These are phyloP conservation scores for Sporothrix dimorphospora DNA, from an alignment of 2,329 filamentous ascomycete species.

Conservation along the genomic window DNA sequence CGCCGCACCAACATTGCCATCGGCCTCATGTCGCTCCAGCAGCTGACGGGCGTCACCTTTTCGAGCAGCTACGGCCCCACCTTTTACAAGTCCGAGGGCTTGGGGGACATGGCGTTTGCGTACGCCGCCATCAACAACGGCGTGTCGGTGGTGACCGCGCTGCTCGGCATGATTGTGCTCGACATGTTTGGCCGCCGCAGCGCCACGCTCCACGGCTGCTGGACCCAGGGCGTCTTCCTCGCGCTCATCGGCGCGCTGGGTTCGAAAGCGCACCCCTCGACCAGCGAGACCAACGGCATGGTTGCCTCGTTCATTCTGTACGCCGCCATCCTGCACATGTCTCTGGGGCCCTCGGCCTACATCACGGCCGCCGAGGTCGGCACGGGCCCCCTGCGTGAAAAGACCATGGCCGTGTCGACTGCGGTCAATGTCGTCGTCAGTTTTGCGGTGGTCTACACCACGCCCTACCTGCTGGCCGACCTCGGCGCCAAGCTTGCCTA, in stretches of 20 bases:
- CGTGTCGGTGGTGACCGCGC: slow-evolving; percentile 18
- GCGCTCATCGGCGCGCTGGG: slow-evolving; percentile 22
- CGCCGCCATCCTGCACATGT: slow-evolving; percentile 22
- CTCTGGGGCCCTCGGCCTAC: slow-evolving; percentile 16
- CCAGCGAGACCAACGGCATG: slow-evolving; percentile 22
- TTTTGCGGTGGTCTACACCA: slow-evolving; percentile 24
- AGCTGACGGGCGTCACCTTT: slow-evolving; percentile 23
- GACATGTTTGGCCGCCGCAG: slow-evolving; percentile 24
- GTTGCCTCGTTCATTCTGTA: slow-evolving; percentile 21
- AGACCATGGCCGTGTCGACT: slow-evolving; percentile 18
- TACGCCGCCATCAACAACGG: slow-evolving; percentile 26
- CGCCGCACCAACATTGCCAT: slow-evolving; percentile 27
- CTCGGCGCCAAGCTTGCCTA: slow-evolving; percentile 15
- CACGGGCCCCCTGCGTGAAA: slow-evolving; percentile 17
- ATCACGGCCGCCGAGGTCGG: slow-evolving; percentile 23
- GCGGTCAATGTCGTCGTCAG: slow-evolving; percentile 22
- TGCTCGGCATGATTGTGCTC: slow-evolving; percentile 6
- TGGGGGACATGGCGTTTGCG: slow-evolving; percentile 19
- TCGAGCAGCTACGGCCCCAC: slow-evolving; percentile 24
- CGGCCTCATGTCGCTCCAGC: slow-evolving; percentile 22
- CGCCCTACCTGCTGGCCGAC: slow-evolving; percentile 22
- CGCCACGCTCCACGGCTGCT: slow-evolving; percentile 24
- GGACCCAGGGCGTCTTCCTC: slow-evolving; percentile 23
- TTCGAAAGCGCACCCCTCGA: not conserved
- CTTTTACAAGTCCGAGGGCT: slow-evolving; percentile 21